These are phyloP conservation scores for Candida wancherniae DNA, from an alignment of 805 yeast species.

Conservation along the genomic window DNA sequence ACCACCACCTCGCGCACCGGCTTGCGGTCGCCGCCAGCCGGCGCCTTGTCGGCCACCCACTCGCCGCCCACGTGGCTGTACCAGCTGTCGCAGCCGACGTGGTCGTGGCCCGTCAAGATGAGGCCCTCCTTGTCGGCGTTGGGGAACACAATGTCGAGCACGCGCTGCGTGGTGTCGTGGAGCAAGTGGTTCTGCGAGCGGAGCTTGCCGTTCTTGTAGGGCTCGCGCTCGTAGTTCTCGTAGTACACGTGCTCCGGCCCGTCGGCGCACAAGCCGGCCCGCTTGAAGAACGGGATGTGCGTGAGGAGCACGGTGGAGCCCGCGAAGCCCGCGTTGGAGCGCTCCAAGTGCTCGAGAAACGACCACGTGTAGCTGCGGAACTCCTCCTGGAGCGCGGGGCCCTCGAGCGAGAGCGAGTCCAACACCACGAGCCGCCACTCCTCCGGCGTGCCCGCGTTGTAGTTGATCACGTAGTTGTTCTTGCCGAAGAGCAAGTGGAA, in stretches of 20 bases:
- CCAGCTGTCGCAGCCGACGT: constrained; percentile 80
- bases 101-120: constrained; percentile 92
- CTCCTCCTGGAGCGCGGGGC: constrained; percentile 78
- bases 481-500: constrained; percentile 72
- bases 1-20: constrained; percentile 76
- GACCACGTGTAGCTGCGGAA: constrained; percentile 65
- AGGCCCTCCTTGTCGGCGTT: constrained; percentile 63
- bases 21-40: constrained; percentile 22
- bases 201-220: constrained; percentile 63
- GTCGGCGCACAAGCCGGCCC: constrained; percentile 78
- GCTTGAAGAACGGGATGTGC: constrained; percentile 86
- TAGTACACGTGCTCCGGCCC: constrained; percentile 61
- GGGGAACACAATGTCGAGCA: constrained; percentile 68
- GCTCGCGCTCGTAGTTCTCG: constrained; percentile 51
- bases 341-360: constrained; percentile 58
- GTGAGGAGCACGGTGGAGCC: constrained; percentile 83
- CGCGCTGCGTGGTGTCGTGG: constrained; percentile 57
- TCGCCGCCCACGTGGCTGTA: constrained; percentile 45
- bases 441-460: constrained; percentile 54
- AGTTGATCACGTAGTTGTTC: constrained; percentile 77
- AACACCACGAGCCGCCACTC: constrained; percentile 90
- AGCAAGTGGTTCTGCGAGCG: constrained; percentile 85
- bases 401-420: constrained; percentile 80
- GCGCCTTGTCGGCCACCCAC: constrained; percentile 57
- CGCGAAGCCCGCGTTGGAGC: constrained; percentile 43